Conservation (phyloP, 371 early-diverging fungal genomes). For the Mortierella sp. region DNA sequence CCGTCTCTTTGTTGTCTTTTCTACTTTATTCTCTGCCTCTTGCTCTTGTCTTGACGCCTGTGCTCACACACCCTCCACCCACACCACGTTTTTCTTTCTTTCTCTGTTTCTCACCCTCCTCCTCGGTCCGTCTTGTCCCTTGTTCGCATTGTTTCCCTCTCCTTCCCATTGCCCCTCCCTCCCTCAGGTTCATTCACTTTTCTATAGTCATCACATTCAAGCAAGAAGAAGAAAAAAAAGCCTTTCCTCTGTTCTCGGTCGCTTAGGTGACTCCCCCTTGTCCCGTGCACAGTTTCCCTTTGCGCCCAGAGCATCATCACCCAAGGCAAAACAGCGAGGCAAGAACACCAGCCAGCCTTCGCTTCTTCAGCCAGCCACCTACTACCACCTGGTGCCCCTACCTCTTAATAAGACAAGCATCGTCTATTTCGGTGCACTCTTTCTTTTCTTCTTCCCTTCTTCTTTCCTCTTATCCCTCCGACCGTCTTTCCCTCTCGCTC, state of each 20-base stretch:
- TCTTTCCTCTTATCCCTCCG: neutral
- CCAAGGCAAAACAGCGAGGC: neutral
- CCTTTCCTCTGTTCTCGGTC: no score
- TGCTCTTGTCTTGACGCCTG: neutral
- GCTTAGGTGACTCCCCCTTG: neutral
- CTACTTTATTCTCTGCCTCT: neutral
- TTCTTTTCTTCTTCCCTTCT: neutral
- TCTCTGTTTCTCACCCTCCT: neutral
- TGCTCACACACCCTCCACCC: neutral
- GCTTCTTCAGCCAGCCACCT: no score
- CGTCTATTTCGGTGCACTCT: neutral
- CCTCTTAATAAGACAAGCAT: neutral
- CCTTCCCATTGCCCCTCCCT: neutral
- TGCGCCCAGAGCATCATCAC: neutral
- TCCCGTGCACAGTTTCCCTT: neutral
- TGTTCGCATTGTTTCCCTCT: no score
- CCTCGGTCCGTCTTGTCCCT: no score
- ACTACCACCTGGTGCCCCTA: neutral
- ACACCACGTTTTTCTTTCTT: conserved; percentile 9
- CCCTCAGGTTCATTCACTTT: neutral
- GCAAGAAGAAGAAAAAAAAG: no score
- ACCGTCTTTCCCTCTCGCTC: no score
- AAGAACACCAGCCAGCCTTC: neutral
- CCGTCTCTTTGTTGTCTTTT: neutral
- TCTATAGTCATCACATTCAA: no score